Conservation (phyloP, 257 asterid species). For the Scutellaria galericulata region DNA sequence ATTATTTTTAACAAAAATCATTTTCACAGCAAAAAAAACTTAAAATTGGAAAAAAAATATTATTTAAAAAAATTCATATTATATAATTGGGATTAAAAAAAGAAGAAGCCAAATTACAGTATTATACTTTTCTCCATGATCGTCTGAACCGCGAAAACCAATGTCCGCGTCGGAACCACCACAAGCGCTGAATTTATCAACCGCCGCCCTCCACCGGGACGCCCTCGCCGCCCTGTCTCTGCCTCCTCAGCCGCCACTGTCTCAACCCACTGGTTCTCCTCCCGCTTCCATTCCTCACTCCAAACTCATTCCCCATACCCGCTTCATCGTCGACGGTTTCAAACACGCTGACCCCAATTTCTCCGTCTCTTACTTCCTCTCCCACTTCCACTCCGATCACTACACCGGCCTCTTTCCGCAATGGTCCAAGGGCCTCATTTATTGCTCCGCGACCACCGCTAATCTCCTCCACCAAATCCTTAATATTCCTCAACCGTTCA, state of each 20-base stretch:
- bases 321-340: conserved; percentile 85
- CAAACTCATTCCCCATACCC: conserved; percentile 82
- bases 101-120: too few relatives aligned
- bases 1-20: too few relatives aligned
- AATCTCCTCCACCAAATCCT: conserved; percentile 69
- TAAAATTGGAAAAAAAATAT: too few relatives aligned
- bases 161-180: conserved; percentile 53
- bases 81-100: too few relatives aligned
- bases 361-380: conserved; percentile 83
- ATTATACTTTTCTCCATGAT: neutral
- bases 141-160: conserved; percentile 37
- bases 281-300: conserved; percentile 62
- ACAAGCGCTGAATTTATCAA: conserved; percentile 53
- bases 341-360: conserved; percentile 60
- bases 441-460: conserved; percentile 73
- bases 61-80: too few relatives aligned
- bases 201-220: conserved; percentile 58
- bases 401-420: conserved; percentile 77
- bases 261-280: conserved; percentile 46
- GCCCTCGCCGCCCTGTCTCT: conserved; percentile 55
- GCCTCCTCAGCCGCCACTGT: conserved; percentile 45
- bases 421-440: conserved; percentile 80
- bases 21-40: too few relatives aligned
- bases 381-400: conserved; percentile 97
- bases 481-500: conserved; percentile 58